Conservation (phyloP, 2,329 filamentous ascomycete genomes). For the Pseudogymnoascus verrucosus region DNA sequence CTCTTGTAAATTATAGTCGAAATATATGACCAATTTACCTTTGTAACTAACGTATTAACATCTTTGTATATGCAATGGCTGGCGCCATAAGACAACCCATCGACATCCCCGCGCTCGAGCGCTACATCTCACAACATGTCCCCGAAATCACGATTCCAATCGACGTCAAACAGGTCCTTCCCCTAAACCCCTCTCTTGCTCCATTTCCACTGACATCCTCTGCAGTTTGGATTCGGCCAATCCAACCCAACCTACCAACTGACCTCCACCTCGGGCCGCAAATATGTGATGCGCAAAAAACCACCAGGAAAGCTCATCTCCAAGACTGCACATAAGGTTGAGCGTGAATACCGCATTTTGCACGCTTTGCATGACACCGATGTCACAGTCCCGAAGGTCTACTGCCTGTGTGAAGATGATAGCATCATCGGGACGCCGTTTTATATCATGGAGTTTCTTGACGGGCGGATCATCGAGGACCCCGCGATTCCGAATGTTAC, state of each 20-base stretch:
- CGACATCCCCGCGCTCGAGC: conserved; percentile 69
- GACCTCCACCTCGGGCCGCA: conserved; percentile 56
- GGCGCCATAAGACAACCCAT: conserved; percentile 86
- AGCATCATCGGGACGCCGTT: conserved; percentile 76
- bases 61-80: conserved; percentile 50
- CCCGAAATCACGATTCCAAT: conserved; percentile 76
- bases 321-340: conserved; percentile 85
- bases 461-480: conserved; percentile 88
- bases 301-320: conserved; percentile 82
- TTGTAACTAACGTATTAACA: too few species aligned
- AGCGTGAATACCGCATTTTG: conserved; percentile 85
- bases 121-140: conserved; percentile 70
- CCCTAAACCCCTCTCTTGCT: not conserved
- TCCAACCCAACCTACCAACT: conserved; percentile 92
- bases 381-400: conserved; percentile 73
- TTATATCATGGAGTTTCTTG: conserved; percentile 91
- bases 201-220: not conserved
- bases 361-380: conserved; percentile 67
- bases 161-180: conserved; percentile 74
- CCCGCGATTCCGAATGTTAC: conserved; percentile 65
- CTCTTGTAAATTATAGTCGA: too few species aligned
- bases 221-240: conserved; percentile 85
- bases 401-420: conserved; percentile 75
- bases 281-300: conserved; percentile 90
- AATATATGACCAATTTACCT: too few species aligned